phyloP scores from a whole-genome alignment of 2,329 filamentous ascomycete genomes.

The Ilyonectria destructans region DNA sequence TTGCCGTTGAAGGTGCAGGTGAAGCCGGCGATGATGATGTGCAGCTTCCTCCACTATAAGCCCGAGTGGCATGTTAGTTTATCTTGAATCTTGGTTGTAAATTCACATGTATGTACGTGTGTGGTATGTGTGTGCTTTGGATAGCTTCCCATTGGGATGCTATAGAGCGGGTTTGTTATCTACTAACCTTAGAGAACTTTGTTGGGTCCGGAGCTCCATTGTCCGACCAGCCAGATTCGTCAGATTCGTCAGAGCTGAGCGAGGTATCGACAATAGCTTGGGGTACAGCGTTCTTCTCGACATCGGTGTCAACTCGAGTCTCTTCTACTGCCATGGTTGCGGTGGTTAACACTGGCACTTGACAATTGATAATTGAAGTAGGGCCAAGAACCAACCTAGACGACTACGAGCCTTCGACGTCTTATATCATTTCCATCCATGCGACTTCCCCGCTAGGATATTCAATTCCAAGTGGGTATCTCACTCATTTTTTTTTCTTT shows the following conservation, averaged over 20 bases:
- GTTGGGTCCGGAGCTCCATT: constrained; percentile 49
- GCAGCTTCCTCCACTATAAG: constrained; percentile 49
- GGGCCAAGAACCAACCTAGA: background rate
- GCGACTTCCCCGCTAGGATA: background rate
- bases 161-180: background rate
- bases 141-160: background rate
- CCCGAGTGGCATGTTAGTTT: constrained; percentile 18
- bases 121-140: background rate
- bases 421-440: constrained; percentile 8
- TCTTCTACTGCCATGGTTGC: constrained; percentile 30
- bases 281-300: constrained; percentile 10
- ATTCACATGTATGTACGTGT: background rate
- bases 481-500: background rate
- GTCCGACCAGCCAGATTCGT: constrained; percentile 41
- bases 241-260: constrained; percentile 39
- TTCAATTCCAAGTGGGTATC: constrained; percentile 7
- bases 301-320: constrained; percentile 30
- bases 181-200: constrained; percentile 50
- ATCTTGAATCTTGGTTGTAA: background rate
- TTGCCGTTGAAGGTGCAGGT: constrained; percentile 57
- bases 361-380: too few relatives aligned
- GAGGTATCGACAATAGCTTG: constrained; percentile 14
- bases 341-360: background rate
- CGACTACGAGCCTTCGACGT: background rate
- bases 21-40: constrained; percentile 55